Evolutionary conservation across 1,284 basidiomycete genomes (phyloP), one percentile per base, ranked within the genome.

Genomic region (Ganoderma multipileum): DNA sequence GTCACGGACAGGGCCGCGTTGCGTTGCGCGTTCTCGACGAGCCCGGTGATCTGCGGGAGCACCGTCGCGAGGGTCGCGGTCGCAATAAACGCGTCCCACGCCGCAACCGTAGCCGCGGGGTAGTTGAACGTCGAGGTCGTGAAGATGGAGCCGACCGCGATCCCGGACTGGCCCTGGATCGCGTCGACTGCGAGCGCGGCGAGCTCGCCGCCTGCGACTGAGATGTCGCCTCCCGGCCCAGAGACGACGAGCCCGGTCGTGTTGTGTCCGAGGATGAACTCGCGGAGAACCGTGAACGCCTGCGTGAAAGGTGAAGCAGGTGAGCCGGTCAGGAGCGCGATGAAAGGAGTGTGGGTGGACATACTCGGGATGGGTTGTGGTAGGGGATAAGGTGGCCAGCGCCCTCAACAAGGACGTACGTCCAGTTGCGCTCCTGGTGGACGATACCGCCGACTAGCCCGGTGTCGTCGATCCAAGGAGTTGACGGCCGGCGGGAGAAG

Each of bases 401-500:
- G 61, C 73, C 75, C 47, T 73, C 69, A 60, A 80, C 71, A 41
- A 80, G 73, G 18, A 77, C 74, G 63, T 78, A 80, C 9, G 78
- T 79, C 72, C 76, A 73, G 65, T 76, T 76, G 30, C 78, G 76
- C 62, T 80, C 79, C 61, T 80, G 78, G 70, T 79, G 79, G 28
- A 79, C 75, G 26, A 78, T 74, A 3, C 79, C 79, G 3, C 73
- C 75, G 30, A 75, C 71, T 9, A 66, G 63, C 14, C 78, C 77
- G 14, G 69, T 50, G 47, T 78, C 76, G 52, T 77, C 75, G 38
- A 68, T 71, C 77, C 78, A 92, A 0, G 87, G 85, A 1, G 90
- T 92, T 2, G 87, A 84, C 0, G 90, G 90, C 69, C 84, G 84
- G 55, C 85, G 82, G 3, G 87, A 86, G 74, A 91, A 92, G 3